Base-by-base conservation (phyloP, 345 rosid species). In the Gossypium arboreum region DNA sequence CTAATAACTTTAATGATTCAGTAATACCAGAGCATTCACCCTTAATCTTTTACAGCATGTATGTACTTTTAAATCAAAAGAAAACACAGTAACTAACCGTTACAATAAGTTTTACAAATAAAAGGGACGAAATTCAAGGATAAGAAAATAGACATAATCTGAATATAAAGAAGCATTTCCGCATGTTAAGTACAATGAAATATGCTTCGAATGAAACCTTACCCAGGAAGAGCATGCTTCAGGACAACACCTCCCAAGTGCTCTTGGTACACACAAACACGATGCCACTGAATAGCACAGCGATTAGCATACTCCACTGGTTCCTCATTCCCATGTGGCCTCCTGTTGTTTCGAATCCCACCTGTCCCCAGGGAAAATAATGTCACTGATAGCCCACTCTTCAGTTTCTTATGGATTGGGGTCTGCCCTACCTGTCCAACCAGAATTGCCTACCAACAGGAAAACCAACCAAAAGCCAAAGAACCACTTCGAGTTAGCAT, bases 381-480 rank as follows among this genome's bases (percentile, higher is more conserved):
- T 12, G 97, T 91, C 20, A 90, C 64, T 22, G 73, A 62, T 64
- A 75, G 79, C 7, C 99, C 98, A 77, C 77, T 86, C 85, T 63
- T 91, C 72, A 95, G 76, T 85, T 58, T 89, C 88, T 93, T 95
- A 90, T 86, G 94, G 43, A 91, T 2, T 5, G 98, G 99, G 22
- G 60, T 75, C 83, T 86, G 94, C 76, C 98, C 97, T 25, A 90
- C 98, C 84, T 83, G 91, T 71, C 99, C 99, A 78, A 95, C 91
- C 79, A 95, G 67, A 64, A 95, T 93, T 22, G 99, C 98, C 99
- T 93, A 73, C 34, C 84, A 77, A 29, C 15, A 45, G 34, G 10
- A 66, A 10, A 72, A 71, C 22, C 34, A 55, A 61, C 45, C 71
- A 9, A 47, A 59, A 78, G 59, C 44, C 39, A 4, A 45, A 60